These are phyloP conservation scores for Pseudoperonospora humuli DNA, from an alignment of 352 stramenopile genomes.

Conservation along the genomic window DNA sequence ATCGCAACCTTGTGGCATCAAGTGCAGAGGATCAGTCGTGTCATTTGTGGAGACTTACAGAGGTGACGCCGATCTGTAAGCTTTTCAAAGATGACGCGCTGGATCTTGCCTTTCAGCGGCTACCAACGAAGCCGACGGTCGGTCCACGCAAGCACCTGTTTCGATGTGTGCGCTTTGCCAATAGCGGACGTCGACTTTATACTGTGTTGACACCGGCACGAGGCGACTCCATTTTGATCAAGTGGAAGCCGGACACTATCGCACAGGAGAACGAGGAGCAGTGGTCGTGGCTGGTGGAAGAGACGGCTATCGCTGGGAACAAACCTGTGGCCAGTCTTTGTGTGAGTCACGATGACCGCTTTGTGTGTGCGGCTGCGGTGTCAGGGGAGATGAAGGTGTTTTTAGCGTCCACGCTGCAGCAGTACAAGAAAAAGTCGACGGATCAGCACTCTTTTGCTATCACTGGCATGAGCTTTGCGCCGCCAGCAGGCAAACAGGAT, in stretches of 20 bases:
- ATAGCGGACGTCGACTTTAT: conserved; percentile 55
- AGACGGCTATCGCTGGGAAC: conserved; percentile 43
- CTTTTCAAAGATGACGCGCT: conserved; percentile 76
- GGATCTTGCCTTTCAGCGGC: conserved; percentile 45
- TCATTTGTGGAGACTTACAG: conserved; percentile 72
- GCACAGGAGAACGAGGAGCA: conserved; percentile 59
- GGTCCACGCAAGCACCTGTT: conserved; percentile 70
- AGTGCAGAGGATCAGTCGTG: conserved; percentile 75
- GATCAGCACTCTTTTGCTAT: conserved; percentile 76
- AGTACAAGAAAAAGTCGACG: conserved; percentile 45
- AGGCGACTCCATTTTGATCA: conserved; percentile 72
- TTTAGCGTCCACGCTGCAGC: conserved; percentile 29
- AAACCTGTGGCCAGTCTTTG: conserved; percentile 73
- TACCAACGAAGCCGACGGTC: conserved; percentile 33
- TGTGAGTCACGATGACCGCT: conserved; percentile 62
- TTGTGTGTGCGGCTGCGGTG: conserved; percentile 63
- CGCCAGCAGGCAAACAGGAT: conserved; percentile 24
- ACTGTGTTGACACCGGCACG: conserved; percentile 69
- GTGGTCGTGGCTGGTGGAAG: conserved; percentile 60
- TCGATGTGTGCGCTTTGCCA: conserved; percentile 68
- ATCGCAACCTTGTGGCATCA: conserved; percentile 70
- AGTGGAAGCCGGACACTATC: conserved; percentile 67
- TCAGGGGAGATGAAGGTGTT: conserved; percentile 72
- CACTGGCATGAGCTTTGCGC: conserved; percentile 72
- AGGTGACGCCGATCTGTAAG: conserved; percentile 48